Percentiles rank a stretch among this genome's conserved stretches.
These are phyloP conservation scores for Debaryomyces subglobosus DNA, from an alignment of 1,139 yeast species.

Conservation along the genomic window DNA sequence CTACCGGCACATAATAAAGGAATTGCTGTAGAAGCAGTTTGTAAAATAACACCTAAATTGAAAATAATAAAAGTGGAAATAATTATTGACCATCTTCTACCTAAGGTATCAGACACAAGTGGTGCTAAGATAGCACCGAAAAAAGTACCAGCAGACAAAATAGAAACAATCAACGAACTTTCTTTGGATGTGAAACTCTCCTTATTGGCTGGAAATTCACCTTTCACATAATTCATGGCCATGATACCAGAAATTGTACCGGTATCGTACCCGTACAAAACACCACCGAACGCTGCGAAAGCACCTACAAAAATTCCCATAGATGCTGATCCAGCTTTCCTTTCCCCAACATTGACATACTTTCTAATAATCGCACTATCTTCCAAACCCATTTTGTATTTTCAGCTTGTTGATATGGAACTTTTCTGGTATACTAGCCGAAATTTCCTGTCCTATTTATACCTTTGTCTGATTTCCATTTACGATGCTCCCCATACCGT, in stretches of 20 bases:
- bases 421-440: no score
- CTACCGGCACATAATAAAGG: slow-evolving; percentile 53
- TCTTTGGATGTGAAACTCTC: slow-evolving; percentile 52
- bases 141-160: slow-evolving; percentile 74
- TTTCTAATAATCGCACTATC: slow-evolving; percentile 32
- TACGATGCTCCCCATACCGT: not conserved
- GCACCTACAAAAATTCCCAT: slow-evolving; percentile 51
- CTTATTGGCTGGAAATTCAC: slow-evolving; percentile 45
- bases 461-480: not conserved
- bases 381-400: slow-evolving; percentile 39
- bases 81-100: slow-evolving; percentile 61
- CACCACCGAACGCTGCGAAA: slow-evolving; percentile 65
- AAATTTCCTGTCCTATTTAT: not conserved
- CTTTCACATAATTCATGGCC: slow-evolving; percentile 65
- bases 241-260: slow-evolving; percentile 81
- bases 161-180: slow-evolving; percentile 65
- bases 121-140: slow-evolving; percentile 66
- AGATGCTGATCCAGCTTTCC: slow-evolving; percentile 52
- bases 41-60: slow-evolving; percentile 62
- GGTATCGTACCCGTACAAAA: slow-evolving; percentile 76
- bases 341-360: slow-evolving; percentile 43
- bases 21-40: slow-evolving; percentile 54
- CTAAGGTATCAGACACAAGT: slow-evolving; percentile 56
- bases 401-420: not conserved
- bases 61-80: slow-evolving; percentile 55